Evolutionary conservation across 73 alveolate species (phyloP).

Genomic region (Tetrahymena elliotti): DNA sequence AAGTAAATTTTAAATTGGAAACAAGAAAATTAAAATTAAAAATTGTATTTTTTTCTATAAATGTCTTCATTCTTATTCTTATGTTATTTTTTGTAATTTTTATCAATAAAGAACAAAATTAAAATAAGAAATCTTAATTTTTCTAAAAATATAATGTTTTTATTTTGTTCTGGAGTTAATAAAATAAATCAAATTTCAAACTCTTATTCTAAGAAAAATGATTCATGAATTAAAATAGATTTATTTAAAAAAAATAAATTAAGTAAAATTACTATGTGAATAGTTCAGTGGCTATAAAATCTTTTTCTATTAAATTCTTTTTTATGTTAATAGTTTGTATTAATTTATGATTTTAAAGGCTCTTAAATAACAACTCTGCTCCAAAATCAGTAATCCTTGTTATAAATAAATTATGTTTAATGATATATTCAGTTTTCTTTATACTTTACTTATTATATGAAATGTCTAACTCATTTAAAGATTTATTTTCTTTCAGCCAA

Average conservation of each 20-base stretch:
- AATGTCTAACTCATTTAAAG: background rate
- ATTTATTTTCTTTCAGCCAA: background rate
- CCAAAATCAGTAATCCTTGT: background rate
- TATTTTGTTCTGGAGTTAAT: too few species aligned
- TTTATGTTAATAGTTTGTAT: background rate
- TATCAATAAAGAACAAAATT: too few species aligned
- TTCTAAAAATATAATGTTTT: too few species aligned
- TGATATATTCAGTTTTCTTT: background rate
- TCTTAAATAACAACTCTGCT: background rate
- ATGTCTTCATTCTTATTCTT: too few species aligned
- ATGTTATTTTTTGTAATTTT: too few species aligned
- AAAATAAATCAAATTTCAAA: background rate
- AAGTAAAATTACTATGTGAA: background rate
- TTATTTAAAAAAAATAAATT: background rate
- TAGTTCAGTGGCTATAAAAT: background rate
- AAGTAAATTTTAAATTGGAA: too few species aligned
- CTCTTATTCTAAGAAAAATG: background rate
- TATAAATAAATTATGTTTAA: background rate
- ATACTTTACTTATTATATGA: background rate
- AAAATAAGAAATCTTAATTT: too few species aligned
- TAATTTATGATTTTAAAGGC: background rate
- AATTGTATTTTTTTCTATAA: too few species aligned
- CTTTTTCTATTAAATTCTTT: background rate
- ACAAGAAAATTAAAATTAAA: too few species aligned
- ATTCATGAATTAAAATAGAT: background rate